phyloP scores from a whole-genome alignment of 306 rosid species.

The Cucurbita pepo region DNA sequence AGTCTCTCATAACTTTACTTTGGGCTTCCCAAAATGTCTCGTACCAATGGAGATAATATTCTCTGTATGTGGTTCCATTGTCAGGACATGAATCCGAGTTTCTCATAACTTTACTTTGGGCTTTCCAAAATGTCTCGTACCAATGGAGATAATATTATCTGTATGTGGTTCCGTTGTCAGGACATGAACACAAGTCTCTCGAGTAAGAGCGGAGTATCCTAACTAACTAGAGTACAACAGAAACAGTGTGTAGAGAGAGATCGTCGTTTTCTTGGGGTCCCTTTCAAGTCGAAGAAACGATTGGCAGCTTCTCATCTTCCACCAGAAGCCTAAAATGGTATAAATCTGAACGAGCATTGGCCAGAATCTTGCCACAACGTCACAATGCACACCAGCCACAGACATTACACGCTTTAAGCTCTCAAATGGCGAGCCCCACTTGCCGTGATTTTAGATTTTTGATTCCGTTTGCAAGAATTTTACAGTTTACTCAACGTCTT shows the following conservation, averaged over 20 bases:
- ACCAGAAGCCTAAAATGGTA: not conserved
- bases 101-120: too few relatives aligned
- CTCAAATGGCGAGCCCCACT: not conserved
- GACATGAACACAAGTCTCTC: too few relatives aligned
- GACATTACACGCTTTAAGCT: not conserved
- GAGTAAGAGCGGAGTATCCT: too few relatives aligned
- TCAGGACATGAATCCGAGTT: too few relatives aligned
- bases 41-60: too few relatives aligned
- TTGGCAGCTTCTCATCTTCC: not conserved
- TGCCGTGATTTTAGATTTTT: not conserved
- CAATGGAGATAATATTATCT: too few relatives aligned
- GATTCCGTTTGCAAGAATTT: not conserved
- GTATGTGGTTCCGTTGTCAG: too few relatives aligned
- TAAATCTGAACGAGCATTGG: slow-evolving; percentile 4
- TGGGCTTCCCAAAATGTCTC: too few relatives aligned
- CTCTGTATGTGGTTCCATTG: too few relatives aligned
- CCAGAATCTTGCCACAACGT: slow-evolving; percentile 31
- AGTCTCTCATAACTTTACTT: too few relatives aligned
- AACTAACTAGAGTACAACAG: too few relatives aligned
- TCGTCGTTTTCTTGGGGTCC: not conserved
- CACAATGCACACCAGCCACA: slow-evolving; percentile 21
- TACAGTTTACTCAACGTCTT: not conserved
- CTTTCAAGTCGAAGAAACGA: not conserved
- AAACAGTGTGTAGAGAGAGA: not conserved
- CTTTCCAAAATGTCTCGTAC: too few relatives aligned